Conservation (phyloP, 1,139 yeast species). For the Oligophagozyma castellii region DNA sequence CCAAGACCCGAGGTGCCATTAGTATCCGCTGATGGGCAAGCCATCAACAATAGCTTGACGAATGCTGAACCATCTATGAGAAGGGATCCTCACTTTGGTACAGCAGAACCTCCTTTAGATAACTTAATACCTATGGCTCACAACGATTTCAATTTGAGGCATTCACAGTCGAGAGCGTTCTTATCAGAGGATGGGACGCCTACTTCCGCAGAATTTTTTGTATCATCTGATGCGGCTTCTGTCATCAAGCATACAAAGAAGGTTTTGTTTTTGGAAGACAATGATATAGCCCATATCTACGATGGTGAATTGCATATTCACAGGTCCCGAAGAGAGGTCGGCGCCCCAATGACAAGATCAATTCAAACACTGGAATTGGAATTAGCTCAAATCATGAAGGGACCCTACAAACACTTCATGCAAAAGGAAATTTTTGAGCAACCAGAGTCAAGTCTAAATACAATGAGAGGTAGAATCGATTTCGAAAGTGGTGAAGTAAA, state of each 20-base stretch:
- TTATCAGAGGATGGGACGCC: slow-evolving; percentile 84
- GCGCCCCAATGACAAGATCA: slow-evolving; percentile 85
- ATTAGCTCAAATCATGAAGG: slow-evolving; percentile 96
- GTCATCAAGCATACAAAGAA: slow-evolving; percentile 95
- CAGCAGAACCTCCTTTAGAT: slow-evolving; percentile 22
- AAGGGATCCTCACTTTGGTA: slow-evolving; percentile 13
- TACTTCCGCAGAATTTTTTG: slow-evolving; percentile 88
- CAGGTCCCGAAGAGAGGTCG: slow-evolving; percentile 84
- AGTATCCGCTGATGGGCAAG: slow-evolving; percentile 12
- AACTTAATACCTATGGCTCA: slow-evolving; percentile 33
- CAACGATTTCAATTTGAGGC: slow-evolving; percentile 45
- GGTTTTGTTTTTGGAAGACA: slow-evolving; percentile 92
- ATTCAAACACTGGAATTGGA: slow-evolving; percentile 96
- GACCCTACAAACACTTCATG: slow-evolving; percentile 93
- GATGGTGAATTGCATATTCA: slow-evolving; percentile 98
- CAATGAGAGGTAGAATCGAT: slow-evolving; percentile 99
- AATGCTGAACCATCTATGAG: slow-evolving; percentile 6
- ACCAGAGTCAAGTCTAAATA: slow-evolving; percentile 94
- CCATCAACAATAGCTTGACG: slow-evolving; percentile 3
- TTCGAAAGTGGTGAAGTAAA: slow-evolving; percentile 65
- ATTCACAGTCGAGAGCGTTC: slow-evolving; percentile 88
- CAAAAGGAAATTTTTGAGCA: slow-evolving; percentile 98
- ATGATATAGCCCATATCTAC: slow-evolving; percentile 95
- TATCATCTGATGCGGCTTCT: slow-evolving; percentile 97
- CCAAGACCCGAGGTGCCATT: slow-evolving; percentile 26